Conservation (phyloP, 306 rosid genomes). For the Gillenia trifoliata region DNA sequence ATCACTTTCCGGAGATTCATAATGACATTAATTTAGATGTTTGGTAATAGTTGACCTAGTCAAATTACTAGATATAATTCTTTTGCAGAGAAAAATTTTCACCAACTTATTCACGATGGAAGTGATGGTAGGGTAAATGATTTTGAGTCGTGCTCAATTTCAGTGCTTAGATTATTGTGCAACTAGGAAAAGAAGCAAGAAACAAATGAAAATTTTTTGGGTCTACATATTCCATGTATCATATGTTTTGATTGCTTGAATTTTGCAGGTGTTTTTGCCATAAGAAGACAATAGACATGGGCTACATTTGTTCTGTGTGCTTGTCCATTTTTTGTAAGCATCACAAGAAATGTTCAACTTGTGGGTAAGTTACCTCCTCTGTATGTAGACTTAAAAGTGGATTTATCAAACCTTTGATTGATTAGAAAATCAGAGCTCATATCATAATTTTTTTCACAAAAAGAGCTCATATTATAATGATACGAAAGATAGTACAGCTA, state of each 20-base stretch:
- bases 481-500: background rate
- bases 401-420: background rate
- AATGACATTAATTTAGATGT: background rate
- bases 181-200: background rate
- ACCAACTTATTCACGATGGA: background rate
- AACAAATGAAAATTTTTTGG: background rate
- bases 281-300: constrained; percentile 93
- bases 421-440: no score
- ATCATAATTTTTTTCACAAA: no score
- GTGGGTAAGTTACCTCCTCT: constrained; percentile 63
- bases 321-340: constrained; percentile 95
- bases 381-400: background rate
- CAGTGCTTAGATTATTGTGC: background rate
- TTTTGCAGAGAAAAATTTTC: background rate
- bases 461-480: background rate
- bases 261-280: constrained; percentile 97
- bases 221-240: background rate
- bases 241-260: constrained; percentile 2
- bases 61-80: background rate
- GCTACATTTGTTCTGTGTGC: constrained; percentile 92
- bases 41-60: background rate
- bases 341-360: constrained; percentile 94
- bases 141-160: background rate
- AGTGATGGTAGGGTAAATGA: background rate
- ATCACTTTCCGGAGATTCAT: background rate